Base-by-base conservation (phyloP, 768 basidiomycete species). In the Calocera cornea region DNA sequence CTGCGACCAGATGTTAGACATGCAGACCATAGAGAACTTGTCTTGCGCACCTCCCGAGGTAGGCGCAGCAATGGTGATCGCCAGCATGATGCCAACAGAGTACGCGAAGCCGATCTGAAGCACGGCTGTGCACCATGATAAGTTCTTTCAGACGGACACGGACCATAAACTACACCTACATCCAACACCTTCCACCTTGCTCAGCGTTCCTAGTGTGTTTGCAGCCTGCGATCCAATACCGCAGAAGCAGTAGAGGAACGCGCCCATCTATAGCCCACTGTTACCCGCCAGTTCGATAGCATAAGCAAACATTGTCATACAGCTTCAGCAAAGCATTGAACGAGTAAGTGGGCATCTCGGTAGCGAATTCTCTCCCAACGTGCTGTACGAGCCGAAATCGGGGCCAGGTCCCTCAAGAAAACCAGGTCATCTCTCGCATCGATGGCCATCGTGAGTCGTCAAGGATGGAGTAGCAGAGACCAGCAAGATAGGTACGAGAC, bases 281-380 rank as follows among this genome's bases (percentile, higher is more conserved):
- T 34, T 27, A n/a, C n/a, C n/a, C n/a, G n/a, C n/a, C n/a, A n/a
- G n/a, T n/a, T n/a, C n/a, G n/a, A n/a, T n/a, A 64, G 38, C 40
- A 27, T 41, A 19, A 64, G 34, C 24, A 40, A 66, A 34, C 49
- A n/a, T 8, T 0, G 7, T 73, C 75, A 73, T 72, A 87, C 86
- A 71, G 78, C 76, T 75, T 89, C 88, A 10, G 86, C 86, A 41
- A 87, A 76, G 70, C 83, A 79, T 73, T 89, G 84, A 14, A 82
- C 76, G 1, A 83, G 65, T 80, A 83, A 81, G 68, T 86, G 87
- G 3, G 80, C 75, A 34, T 79, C 75, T 49, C 73, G 70, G 74
- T 76, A 77, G 64, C 74, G 83, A 16, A 60, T 19, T 2, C 54
- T 11, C 54, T 60, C 54, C 54, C 54, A 60, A 27, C 54, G 54